Evolutionary conservation across 2,329 filamentous ascomycete species (phyloP).

Genomic region (Clonostachys chloroleuca): DNA sequence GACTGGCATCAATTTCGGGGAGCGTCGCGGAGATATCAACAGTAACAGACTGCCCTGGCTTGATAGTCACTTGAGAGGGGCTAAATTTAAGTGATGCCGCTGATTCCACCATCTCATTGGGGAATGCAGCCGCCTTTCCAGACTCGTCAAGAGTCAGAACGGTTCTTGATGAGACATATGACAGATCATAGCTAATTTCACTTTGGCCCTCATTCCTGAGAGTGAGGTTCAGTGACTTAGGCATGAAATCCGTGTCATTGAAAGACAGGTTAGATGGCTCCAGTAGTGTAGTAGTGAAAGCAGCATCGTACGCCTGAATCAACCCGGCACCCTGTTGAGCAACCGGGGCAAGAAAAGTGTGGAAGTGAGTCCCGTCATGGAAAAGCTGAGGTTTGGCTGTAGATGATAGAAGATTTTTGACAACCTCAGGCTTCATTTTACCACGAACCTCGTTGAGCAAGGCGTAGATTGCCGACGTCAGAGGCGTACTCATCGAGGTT

Average conservation of each 20-base stretch:
- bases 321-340: constrained; percentile 58
- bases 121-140: constrained; percentile 27
- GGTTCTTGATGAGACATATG: constrained; percentile 43
- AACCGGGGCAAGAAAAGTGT: constrained; percentile 40
- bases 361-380: constrained; percentile 33
- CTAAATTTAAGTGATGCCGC: constrained; percentile 37
- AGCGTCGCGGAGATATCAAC: constrained; percentile 37
- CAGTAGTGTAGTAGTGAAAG: constrained; percentile 46
- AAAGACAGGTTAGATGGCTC: constrained; percentile 55
- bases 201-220: constrained; percentile 48
- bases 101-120: constrained; percentile 31
- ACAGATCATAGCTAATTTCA: constrained; percentile 45
- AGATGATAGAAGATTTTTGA: constrained; percentile 44
- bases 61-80: constrained; percentile 35
- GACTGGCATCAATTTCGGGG: constrained; percentile 11
- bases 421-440: constrained; percentile 36
- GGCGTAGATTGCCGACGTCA: constrained; percentile 28
- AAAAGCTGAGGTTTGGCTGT: constrained; percentile 44
- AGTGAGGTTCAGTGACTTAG: constrained; percentile 41
- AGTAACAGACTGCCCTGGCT: constrained; percentile 31
- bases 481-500: constrained; percentile 42
- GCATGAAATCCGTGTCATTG: constrained; percentile 58
- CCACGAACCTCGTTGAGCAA: constrained; percentile 35
- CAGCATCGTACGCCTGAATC: constrained; percentile 55
- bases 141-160: constrained; percentile 40